A percentile compares a stretch with the other conserved stretches of the same genome.
Conservation (phyloP, 768 basidiomycete genomes). For the Mycena epipterygia region DNA sequence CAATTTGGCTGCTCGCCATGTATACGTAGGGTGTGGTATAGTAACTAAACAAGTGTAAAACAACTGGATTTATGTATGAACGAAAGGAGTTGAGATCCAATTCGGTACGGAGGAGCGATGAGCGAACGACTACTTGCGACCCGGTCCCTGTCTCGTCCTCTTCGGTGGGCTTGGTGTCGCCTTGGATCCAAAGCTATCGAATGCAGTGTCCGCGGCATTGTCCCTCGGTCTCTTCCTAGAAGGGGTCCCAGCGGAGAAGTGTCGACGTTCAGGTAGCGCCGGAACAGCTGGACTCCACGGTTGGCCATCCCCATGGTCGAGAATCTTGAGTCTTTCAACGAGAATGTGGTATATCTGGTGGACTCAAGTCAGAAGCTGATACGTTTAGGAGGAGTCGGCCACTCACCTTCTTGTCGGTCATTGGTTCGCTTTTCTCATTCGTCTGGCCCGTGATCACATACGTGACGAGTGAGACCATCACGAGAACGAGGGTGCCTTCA, state of each 20-base stretch:
- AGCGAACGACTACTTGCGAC: too few species aligned
- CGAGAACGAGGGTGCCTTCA: slow-evolving; percentile 11
- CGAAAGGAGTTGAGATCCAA: too few species aligned
- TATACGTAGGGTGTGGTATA: too few species aligned
- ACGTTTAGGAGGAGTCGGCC: neutral
- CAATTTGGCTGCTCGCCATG: too few species aligned
- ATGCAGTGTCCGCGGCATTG: neutral
- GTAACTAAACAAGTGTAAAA: too few species aligned
- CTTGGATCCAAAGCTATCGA: neutral
- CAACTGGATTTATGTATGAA: too few species aligned
- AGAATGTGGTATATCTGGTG: neutral
- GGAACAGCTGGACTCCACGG: slow-evolving; percentile 2
- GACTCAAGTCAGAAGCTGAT: too few species aligned
- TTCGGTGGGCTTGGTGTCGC: neutral
- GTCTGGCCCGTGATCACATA: neutral
- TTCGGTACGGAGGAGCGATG: too few species aligned
- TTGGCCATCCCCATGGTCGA: neutral
- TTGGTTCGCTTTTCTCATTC: neutral
- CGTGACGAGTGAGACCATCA: neutral
- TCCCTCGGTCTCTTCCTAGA: neutral
- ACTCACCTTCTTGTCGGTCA: neutral
- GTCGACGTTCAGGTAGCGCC: neutral
- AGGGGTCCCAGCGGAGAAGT: neutral
- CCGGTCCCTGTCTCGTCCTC: too few species aligned
- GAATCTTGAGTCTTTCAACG: neutral